Evolutionary conservation across 139 green algal genomes (phyloP).

Genomic region (Limnomonas spitsbergensis): DNA sequence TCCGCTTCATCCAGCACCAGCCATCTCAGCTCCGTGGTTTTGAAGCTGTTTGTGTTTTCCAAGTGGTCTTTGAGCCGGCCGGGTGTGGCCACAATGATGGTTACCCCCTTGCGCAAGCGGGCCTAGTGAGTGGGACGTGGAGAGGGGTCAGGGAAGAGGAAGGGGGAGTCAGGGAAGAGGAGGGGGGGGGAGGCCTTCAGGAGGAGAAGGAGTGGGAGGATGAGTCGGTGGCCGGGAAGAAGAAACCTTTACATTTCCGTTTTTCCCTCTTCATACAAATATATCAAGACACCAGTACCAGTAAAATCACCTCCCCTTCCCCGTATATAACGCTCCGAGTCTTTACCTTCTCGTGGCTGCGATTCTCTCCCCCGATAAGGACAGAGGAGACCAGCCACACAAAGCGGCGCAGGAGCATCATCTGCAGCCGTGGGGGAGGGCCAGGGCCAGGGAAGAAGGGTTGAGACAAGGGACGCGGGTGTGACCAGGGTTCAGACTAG

Average conservation of each 20-base stretch:
- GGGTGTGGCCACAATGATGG: conserved; percentile 80
- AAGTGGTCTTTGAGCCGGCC: conserved; percentile 61
- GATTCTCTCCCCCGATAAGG: conserved; percentile 84
- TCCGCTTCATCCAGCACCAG: conserved; percentile 92
- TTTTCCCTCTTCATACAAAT: too few species aligned
- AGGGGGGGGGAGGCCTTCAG: background rate
- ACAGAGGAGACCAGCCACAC: conserved; percentile 30
- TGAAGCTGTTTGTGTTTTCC: conserved; percentile 10
- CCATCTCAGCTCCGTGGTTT: conserved; percentile 56
- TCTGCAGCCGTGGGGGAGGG: too few species aligned
- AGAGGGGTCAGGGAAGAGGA: background rate
- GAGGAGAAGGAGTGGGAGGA: background rate
- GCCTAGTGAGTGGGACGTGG: conserved; percentile 25
- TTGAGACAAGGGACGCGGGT: too few species aligned
- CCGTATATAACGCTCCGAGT: too few species aligned
- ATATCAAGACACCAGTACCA: too few species aligned
- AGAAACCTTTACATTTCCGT: too few species aligned
- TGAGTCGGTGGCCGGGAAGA: too few species aligned
- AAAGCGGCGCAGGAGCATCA: conserved; percentile 6
- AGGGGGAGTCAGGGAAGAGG: too few species aligned
- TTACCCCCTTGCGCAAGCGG: conserved; percentile 87
- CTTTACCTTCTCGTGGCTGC: conserved; percentile 85
- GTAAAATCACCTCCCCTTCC: too few species aligned
- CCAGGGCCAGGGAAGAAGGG: too few species aligned
- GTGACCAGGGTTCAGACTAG: too few species aligned